Evolutionary conservation across 2,329 filamentous ascomycete genomes (phyloP).

Genomic region (Diaporthe sp.): DNA sequence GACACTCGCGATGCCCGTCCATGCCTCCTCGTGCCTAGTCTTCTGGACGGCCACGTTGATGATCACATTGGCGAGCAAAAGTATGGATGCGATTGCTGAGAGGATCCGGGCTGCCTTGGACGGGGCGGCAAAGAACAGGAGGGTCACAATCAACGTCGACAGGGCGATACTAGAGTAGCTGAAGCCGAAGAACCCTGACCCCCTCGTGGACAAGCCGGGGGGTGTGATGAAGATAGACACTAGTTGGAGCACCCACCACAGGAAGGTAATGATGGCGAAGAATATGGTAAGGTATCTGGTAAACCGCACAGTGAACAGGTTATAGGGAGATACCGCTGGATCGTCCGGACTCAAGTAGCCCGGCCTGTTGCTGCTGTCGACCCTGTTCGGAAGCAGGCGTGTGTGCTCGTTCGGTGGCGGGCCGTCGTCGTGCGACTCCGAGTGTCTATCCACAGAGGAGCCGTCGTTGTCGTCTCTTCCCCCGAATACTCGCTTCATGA

Average conservation of each 20-base stretch:
- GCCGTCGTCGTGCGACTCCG: conserved; percentile 42
- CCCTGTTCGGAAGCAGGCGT: conserved; percentile 77
- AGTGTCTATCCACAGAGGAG: conserved; percentile 46
- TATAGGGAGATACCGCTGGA: conserved; percentile 92
- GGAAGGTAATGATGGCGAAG: conserved; percentile 80
- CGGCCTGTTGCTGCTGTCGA: conserved; percentile 60
- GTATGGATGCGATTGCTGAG: conserved; percentile 74
- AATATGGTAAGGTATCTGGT: conserved; percentile 83
- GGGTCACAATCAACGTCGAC: conserved; percentile 79
- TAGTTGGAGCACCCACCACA: conserved; percentile 96
- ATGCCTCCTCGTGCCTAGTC: conserved; percentile 86
- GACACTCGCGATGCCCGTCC: conserved; percentile 89
- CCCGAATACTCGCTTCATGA: conserved; percentile 39
- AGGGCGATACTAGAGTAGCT: conserved; percentile 84
- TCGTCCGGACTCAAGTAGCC: conserved; percentile 83
- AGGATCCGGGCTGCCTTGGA: conserved; percentile 83
- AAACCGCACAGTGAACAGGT: conserved; percentile 90
- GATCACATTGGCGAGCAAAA: conserved; percentile 82
- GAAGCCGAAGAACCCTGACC: conserved; percentile 94
- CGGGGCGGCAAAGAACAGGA: conserved; percentile 90
- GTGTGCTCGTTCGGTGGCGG: conserved; percentile 65
- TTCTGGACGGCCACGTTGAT: conserved; percentile 82
- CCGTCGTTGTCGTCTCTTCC: conserved; percentile 44
- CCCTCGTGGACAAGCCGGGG: conserved; percentile 85
- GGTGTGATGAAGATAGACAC: conserved; percentile 92